Evolutionary conservation across 768 basidiomycete genomes (phyloP).

Genomic region (Kwoniella bestiolae): DNA sequence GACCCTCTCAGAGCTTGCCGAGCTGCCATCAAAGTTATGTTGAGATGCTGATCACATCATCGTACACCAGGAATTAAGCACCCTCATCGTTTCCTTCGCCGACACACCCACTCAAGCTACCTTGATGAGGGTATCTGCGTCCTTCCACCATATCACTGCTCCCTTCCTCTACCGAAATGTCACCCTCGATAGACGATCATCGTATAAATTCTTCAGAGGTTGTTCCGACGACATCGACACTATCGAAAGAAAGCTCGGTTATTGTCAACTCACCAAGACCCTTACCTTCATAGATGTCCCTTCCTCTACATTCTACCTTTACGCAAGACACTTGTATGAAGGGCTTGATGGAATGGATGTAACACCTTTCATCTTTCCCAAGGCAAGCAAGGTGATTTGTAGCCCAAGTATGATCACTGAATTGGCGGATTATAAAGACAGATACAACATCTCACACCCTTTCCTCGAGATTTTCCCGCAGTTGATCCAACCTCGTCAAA

Average conservation of each 20-base stretch:
- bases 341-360: not conserved
- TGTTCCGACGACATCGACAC: not conserved
- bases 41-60: not conserved
- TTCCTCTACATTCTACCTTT: not conserved
- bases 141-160: not conserved
- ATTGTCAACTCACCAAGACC: not conserved
- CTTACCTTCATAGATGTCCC: not conserved
- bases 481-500: not conserved
- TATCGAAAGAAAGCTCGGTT: not conserved
- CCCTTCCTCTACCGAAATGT: not conserved
- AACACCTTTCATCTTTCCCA: not conserved
- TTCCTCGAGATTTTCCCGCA: not conserved
- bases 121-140: slow-evolving; percentile 3
- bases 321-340: not conserved
- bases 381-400: not conserved
- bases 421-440: not conserved
- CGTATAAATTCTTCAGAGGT: not conserved
- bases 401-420: not conserved
- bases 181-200: not conserved
- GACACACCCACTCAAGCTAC: not conserved
- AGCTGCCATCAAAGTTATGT: too few relatives aligned
- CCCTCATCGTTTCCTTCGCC: not conserved
- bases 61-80: not conserved
- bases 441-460: not conserved
- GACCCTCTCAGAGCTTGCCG: too few relatives aligned